Percentiles rank a stretch among this genome's conserved stretches.
Evolutionary conservation across 257 asterid genomes (phyloP).

Genomic region (Rhazya stricta): DNA sequence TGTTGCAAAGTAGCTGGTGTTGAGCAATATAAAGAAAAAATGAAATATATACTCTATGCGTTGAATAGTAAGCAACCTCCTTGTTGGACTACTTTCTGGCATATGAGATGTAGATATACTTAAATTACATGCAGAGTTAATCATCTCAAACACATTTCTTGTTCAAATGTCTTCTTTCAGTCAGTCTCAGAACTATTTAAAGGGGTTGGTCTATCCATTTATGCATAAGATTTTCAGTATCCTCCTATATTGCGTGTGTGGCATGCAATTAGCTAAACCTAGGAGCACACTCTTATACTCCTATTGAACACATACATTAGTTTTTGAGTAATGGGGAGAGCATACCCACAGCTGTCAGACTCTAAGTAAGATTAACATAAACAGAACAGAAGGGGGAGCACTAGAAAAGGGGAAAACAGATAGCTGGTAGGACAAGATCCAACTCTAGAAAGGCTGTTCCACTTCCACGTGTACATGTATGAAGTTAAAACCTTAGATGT

Average conservation of each 20-base stretch:
- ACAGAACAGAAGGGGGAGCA: background rate
- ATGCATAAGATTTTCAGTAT: no score
- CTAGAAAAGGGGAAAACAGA: background rate
- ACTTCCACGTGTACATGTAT: background rate
- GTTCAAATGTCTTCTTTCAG: background rate
- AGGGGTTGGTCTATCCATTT: background rate
- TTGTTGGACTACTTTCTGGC: no score
- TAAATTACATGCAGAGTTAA: no score
- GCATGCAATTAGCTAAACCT: background rate
- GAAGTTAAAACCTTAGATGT: background rate
- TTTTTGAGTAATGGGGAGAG: background rate
- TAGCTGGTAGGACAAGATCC: background rate
- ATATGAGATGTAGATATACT: no score
- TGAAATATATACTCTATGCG: no score
- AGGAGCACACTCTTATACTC: background rate
- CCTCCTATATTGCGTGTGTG: background rate
- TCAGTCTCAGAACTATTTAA: background rate
- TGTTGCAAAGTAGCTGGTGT: background rate
- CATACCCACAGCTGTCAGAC: background rate
- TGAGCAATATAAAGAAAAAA: background rate
- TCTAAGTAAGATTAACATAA: background rate
- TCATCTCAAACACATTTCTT: no score
- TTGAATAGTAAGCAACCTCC: no score
- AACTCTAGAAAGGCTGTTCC: background rate
- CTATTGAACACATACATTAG: background rate